Percentiles rank a stretch among this genome's conserved stretches.
These are phyloP conservation scores for Neurospora tetraspora DNA, from an alignment of 495 filamentous ascomycete species.

Conservation along the genomic window DNA sequence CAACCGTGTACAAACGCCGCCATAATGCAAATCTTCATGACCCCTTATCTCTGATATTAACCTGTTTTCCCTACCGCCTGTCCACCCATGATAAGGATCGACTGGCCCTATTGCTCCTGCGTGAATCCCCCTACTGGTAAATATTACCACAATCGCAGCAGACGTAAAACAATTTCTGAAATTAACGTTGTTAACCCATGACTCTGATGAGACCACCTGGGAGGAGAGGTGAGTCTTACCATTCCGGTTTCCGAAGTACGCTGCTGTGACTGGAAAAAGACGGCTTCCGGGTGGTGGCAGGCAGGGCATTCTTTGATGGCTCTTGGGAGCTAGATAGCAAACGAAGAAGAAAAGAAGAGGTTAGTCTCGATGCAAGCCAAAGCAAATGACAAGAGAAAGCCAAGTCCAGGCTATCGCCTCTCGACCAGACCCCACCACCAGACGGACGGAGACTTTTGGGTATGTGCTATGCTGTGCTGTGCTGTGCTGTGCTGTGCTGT, in stretches of 20 bases:
- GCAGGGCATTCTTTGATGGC: constrained; percentile 71
- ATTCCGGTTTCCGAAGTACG: constrained; percentile 94
- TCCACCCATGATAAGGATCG: neutral
- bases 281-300: constrained; percentile 77
- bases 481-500: neutral
- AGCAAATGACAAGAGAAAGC: constrained; percentile 2
- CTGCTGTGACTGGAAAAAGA: constrained; percentile 98
- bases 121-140: constrained; percentile 41
- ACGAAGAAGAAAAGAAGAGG: constrained; percentile 11
- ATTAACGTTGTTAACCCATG: constrained; percentile 14
- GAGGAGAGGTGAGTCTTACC: constrained; percentile 45
- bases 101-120: neutral
- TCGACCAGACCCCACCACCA: neutral
- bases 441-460: neutral
- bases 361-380: neutral
- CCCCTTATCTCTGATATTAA: neutral
- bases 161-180: constrained; percentile 92
- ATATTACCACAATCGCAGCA: constrained; percentile 88
- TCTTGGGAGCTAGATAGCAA: constrained; percentile 63
- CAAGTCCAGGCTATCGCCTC: neutral
- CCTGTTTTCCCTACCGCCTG: neutral
- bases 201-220: neutral
- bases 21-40: neutral
- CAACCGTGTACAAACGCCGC: neutral
- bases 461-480: neutral